Evolutionary conservation across 1,139 yeast species (phyloP).

Genomic region (Hanseniaspora uvarum): DNA sequence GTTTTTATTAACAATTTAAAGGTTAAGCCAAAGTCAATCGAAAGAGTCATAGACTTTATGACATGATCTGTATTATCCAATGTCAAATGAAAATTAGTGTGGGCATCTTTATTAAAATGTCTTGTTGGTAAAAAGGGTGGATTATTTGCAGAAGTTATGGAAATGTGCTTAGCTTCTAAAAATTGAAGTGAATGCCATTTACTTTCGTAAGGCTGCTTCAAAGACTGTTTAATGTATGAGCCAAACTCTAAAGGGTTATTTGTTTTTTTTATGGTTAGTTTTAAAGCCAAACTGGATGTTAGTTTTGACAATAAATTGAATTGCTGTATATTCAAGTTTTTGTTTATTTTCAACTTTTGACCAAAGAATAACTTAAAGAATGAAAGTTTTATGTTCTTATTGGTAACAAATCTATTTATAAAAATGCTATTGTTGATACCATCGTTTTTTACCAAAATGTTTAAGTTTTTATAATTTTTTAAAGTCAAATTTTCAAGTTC

Average conservation of each 20-base stretch:
- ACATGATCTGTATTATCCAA: constrained; percentile 32
- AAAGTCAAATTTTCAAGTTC: neutral
- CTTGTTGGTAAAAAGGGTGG: constrained; percentile 66
- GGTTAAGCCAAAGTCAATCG: constrained; percentile 27
- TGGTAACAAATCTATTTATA: neutral
- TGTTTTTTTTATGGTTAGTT: constrained; percentile 18
- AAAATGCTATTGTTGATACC: neutral
- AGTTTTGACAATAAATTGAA: neutral
- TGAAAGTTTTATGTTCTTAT: neutral
- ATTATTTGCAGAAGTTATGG: constrained; percentile 47
- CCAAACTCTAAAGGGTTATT: constrained; percentile 33
- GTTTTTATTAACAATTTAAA: constrained; percentile 49
- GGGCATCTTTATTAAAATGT: constrained; percentile 19
- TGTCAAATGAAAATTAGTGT: constrained; percentile 22
- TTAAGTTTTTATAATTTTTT: neutral
- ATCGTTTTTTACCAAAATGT: neutral
- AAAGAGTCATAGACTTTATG: constrained; percentile 26
- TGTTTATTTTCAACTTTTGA: neutral
- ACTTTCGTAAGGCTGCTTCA: constrained; percentile 58
- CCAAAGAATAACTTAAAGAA: constrained; percentile 3
- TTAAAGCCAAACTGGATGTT: constrained; percentile 10
- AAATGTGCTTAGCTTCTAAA: constrained; percentile 32
- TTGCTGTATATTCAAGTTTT: neutral
- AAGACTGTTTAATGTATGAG: constrained; percentile 62
- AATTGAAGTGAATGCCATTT: constrained; percentile 57